Percentiles rank a stretch among this genome's conserved stretches.
These are phyloP conservation scores for Isoetes engelmannii DNA, from an alignment of 83 land plant species.

Conservation along the genomic window DNA sequence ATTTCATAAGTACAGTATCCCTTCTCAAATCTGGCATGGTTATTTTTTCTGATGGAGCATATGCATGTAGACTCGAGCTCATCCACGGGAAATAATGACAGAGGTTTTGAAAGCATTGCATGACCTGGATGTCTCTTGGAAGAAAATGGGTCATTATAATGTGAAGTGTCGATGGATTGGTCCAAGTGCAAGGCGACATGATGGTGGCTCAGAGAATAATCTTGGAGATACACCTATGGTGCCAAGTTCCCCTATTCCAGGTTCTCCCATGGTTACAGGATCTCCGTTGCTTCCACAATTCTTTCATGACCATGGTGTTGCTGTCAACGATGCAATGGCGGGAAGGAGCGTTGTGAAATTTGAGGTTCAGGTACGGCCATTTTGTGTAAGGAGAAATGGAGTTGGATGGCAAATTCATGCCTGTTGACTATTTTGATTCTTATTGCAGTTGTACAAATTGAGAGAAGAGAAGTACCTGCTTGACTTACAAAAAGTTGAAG, in stretches of 20 bases:
- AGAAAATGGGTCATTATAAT: constrained; percentile 65
- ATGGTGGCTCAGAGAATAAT: not conserved
- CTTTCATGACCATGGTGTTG: not conserved
- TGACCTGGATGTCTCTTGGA: constrained; percentile 63
- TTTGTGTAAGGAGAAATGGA: not conserved
- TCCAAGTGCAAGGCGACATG: constrained; percentile 23
- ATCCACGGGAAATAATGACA: constrained; percentile 67
- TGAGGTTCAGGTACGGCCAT: not conserved
- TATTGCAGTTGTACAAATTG: constrained; percentile 19
- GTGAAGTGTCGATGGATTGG: constrained; percentile 76
- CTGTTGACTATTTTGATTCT: not conserved
- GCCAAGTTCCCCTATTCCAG: too few species aligned
- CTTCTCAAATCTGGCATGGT: too few species aligned
- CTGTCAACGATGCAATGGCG: not conserved
- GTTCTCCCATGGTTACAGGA: too few species aligned
- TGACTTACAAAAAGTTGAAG: constrained; percentile 22
- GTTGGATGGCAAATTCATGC: not conserved
- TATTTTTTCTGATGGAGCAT: too few species aligned
- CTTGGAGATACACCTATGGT: too few species aligned
- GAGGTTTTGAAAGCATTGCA: constrained; percentile 66
- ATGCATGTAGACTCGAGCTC: constrained; percentile 43
- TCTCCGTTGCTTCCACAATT: too few species aligned
- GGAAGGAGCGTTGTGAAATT: constrained; percentile 3
- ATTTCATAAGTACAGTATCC: too few species aligned
- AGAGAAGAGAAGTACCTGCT: constrained; percentile 23